These are phyloP conservation scores for Brettanomyces anomalus DNA, from an alignment of 805 yeast genomes.

Conservation along the genomic window DNA sequence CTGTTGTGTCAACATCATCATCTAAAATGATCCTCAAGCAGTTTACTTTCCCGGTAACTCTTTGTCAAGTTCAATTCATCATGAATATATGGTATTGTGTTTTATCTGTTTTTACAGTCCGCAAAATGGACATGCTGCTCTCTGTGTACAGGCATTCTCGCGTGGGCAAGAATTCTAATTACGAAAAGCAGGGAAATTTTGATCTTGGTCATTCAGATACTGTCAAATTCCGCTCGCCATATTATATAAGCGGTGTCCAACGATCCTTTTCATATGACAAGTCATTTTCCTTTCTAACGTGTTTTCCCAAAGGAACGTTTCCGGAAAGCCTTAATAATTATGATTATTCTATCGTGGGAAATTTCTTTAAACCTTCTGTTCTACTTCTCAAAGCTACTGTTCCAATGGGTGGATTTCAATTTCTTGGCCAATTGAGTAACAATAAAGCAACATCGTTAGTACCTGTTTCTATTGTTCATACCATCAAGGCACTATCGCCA, in stretches of 20 bases:
- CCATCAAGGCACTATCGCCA: slow-evolving; percentile 88
- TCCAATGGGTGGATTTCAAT: slow-evolving; percentile 94
- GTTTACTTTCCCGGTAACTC: slow-evolving; percentile 76
- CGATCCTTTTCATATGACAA: neutral
- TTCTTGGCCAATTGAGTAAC: slow-evolving; percentile 82
- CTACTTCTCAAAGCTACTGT: slow-evolving; percentile 56
- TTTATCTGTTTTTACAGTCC: slow-evolving; percentile 18
- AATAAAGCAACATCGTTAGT: slow-evolving; percentile 88
- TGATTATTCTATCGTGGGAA: slow-evolving; percentile 20
- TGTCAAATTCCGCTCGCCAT: slow-evolving; percentile 26
- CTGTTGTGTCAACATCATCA: slow-evolving; percentile 75
- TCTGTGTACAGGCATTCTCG: slow-evolving; percentile 2
- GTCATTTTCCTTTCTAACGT: slow-evolving; percentile 12
- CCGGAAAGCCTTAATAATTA: slow-evolving; percentile 28
- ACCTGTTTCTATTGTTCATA: slow-evolving; percentile 93
- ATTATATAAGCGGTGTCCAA: slow-evolving; percentile 8
- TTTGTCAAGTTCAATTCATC: slow-evolving; percentile 81
- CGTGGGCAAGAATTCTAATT: neutral
- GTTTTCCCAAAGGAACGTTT: slow-evolving; percentile 43
- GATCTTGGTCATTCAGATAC: neutral
- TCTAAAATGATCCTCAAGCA: slow-evolving; percentile 65
- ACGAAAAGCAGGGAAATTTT: neutral
- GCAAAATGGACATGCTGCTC: slow-evolving; percentile 23
- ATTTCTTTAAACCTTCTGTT: slow-evolving; percentile 46
- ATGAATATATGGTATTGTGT: slow-evolving; percentile 59